A percentile compares a stretch with the other conserved stretches of the same genome.
phyloP scores from a whole-genome alignment of 2,329 filamentous ascomycete genomes.

The Alternaria consortialis region DNA sequence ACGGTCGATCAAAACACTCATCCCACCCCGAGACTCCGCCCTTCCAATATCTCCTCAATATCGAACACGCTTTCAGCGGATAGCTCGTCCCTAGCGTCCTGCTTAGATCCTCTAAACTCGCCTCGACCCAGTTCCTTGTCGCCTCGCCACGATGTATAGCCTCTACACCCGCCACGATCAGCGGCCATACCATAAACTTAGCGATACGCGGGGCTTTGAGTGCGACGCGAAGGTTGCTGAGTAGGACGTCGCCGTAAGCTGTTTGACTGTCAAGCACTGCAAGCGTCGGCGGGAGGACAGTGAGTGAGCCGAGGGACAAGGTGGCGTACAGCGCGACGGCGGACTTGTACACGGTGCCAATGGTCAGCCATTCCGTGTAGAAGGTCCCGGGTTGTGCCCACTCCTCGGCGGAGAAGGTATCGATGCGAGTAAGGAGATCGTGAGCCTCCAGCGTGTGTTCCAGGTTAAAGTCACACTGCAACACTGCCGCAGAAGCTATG shows the following conservation, averaged over 20 bases:
- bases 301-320: conserved; percentile 36
- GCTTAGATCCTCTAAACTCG: conserved; percentile 26
- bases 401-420: conserved; percentile 33
- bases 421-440: conserved; percentile 32
- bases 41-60: conserved; percentile 38
- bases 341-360: conserved; percentile 38
- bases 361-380: conserved; percentile 32
- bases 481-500: conserved; percentile 16
- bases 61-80: conserved; percentile 32
- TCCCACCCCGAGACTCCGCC: conserved; percentile 36
- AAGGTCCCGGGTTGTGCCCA: conserved; percentile 39
- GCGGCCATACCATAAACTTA: conserved; percentile 36
- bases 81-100: conserved; percentile 29
- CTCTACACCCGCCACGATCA: conserved; percentile 40
- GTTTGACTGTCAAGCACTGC: conserved; percentile 27
- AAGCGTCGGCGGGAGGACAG: conserved; percentile 26
- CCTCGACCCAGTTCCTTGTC: conserved; percentile 32
- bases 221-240: conserved; percentile 15
- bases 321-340: conserved; percentile 40
- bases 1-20: conserved; percentile 39
- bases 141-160: conserved; percentile 28
- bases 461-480: conserved; percentile 16
- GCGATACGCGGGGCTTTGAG: conserved; percentile 16
- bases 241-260: conserved; percentile 23
- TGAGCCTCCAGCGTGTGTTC: conserved; percentile 26